phyloP scores from a whole-genome alignment of 1,284 basidiomycete genomes.

The Austropuccinia psidii region DNA sequence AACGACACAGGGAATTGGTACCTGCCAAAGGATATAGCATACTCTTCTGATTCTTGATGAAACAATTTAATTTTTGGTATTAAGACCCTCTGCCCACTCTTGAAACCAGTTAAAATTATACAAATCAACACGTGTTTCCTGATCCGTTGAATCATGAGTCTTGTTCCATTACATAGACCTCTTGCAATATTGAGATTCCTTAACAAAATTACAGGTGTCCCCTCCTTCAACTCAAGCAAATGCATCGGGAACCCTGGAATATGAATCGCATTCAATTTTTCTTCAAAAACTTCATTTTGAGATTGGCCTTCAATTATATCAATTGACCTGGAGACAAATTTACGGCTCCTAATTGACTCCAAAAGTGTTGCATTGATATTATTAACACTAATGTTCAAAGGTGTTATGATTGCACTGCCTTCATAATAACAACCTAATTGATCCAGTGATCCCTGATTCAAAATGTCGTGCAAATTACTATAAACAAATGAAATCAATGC shows the following conservation, averaged over 20 bases:
- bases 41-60: neutral
- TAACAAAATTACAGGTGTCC: slow-evolving; percentile 48
- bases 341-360: neutral
- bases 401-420: neutral
- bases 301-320: neutral
- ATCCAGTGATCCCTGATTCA: too few species aligned
- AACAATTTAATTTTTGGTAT: neutral
- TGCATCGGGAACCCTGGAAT: neutral
- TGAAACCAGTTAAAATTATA: neutral
- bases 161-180: slow-evolving; percentile 50
- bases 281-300: neutral
- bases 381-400: neutral
- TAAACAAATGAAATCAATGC: neutral
- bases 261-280: neutral
- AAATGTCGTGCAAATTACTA: neutral
- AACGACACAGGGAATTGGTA: slow-evolving; percentile 50
- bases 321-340: neutral
- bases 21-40: slow-evolving; percentile 44
- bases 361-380: neutral
- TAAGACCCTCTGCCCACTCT: neutral
- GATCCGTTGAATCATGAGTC: slow-evolving; percentile 41
- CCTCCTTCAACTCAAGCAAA: slow-evolving; percentile 22
- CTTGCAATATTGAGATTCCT: slow-evolving; percentile 46
- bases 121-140: neutral
- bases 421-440: neutral